Conservation (phyloP, 768 basidiomycete species). For the Tulasnella sp. region DNA sequence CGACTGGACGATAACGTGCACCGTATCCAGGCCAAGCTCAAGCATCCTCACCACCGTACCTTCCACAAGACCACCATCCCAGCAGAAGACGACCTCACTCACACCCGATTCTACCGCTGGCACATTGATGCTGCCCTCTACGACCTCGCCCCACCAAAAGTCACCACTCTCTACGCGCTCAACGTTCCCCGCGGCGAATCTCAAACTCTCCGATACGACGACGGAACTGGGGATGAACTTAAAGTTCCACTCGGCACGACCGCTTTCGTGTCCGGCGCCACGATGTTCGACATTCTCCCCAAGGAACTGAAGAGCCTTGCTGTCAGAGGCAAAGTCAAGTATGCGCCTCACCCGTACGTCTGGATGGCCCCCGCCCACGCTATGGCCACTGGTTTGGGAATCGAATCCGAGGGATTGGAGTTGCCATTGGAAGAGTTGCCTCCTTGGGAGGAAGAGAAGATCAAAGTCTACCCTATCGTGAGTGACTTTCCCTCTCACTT, state of each 20-base stretch:
- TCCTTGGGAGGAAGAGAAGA: constrained; percentile 70
- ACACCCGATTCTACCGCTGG: constrained; percentile 88
- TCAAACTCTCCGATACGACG: constrained; percentile 74
- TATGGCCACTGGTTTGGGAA: constrained; percentile 73
- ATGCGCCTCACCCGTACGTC: constrained; percentile 83
- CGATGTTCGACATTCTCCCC: constrained; percentile 79
- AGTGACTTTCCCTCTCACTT: background rate
- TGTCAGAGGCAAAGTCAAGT: constrained; percentile 68
- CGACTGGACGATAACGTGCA: background rate
- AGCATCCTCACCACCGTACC: constrained; percentile 79
- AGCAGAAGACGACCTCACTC: constrained; percentile 65
- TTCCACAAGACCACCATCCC: constrained; percentile 82
- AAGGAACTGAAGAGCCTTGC: constrained; percentile 71
- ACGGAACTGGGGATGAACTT: constrained; percentile 81
- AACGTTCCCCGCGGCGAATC: constrained; percentile 59
- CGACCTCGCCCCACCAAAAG: constrained; percentile 70
- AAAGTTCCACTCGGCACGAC: constrained; percentile 82
- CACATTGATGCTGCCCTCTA: constrained; percentile 88
- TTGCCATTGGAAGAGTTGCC: constrained; percentile 64
- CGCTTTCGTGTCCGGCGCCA: constrained; percentile 62
- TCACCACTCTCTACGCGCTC: constrained; percentile 81
- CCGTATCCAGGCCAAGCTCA: constrained; percentile 54
- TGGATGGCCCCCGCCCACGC: constrained; percentile 83
- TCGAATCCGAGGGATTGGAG: constrained; percentile 75
- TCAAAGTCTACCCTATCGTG: constrained; percentile 69